Evolutionary conservation across 495 filamentous ascomycete genomes (phyloP).

Genomic region (Xylaria bambusicola): DNA sequence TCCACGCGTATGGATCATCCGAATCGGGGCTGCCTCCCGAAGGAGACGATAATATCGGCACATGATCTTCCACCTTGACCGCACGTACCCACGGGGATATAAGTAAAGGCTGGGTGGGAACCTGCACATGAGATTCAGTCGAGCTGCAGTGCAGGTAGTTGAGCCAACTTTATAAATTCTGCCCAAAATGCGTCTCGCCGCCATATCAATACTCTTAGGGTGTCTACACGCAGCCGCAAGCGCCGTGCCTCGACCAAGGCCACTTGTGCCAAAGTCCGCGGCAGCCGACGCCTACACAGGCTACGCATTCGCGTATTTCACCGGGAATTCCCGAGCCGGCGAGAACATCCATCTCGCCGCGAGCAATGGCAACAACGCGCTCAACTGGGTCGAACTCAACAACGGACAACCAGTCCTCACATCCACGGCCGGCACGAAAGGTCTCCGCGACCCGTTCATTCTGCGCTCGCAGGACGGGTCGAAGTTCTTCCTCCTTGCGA

Average conservation of each 20-base stretch:
- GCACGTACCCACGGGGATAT: too few species aligned
- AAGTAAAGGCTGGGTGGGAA: not conserved
- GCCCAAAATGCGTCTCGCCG: not conserved
- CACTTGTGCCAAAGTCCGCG: constrained; percentile 5
- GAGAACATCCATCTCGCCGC: constrained; percentile 27
- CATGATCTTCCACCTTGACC: too few species aligned
- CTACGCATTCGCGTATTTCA: constrained; percentile 28
- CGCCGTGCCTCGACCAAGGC: constrained; percentile 8
- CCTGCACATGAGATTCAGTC: not conserved
- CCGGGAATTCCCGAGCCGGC: constrained; percentile 15
- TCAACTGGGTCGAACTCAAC: constrained; percentile 25
- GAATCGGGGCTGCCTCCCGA: too few species aligned
- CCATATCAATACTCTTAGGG: not conserved
- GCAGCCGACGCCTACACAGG: constrained; percentile 20
- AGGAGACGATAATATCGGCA: too few species aligned
- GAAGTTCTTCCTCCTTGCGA: constrained; percentile 28
- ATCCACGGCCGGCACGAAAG: constrained; percentile 21
- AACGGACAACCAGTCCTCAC: constrained; percentile 18
- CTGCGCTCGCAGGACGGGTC: constrained; percentile 23
- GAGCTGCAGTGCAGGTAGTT: not conserved
- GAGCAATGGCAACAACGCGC: constrained; percentile 26
- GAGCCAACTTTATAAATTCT: not conserved
- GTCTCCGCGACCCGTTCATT: constrained; percentile 29
- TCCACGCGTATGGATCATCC: too few species aligned
- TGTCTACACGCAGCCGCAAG: not conserved